A percentile compares a stretch with the other conserved stretches of the same genome.
Conservation (phyloP, 2,329 filamentous ascomycete genomes). For the Coleophoma cylindrospora region DNA sequence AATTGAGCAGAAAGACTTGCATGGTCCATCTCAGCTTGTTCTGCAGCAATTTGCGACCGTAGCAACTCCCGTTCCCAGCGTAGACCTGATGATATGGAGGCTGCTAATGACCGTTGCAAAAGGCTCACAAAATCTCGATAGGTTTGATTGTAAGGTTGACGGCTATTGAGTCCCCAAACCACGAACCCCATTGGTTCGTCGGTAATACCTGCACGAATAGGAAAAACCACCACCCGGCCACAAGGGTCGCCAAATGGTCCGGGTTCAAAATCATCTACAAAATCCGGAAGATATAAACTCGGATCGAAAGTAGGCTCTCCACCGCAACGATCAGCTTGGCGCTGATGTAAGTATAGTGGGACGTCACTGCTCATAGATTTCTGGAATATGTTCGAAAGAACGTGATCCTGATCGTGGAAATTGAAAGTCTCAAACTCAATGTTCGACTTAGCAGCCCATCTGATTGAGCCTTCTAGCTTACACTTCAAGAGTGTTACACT, state of each 20-base stretch:
- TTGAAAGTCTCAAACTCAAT: no score
- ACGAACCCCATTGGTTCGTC: neutral
- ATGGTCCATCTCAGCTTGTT: neutral
- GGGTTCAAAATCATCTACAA: no score
- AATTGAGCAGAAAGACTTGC: neutral
- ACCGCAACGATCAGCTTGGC: no score
- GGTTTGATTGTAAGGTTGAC: neutral
- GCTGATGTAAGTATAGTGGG: no score
- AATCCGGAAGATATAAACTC: slow-evolving; percentile 3
- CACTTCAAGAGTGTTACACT: neutral
- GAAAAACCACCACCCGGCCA: neutral
- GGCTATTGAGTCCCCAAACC: neutral
- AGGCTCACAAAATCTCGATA: neutral
- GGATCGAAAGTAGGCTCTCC: no score
- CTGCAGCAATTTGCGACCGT: neutral
- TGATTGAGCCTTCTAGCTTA: neutral
- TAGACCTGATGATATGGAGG: neutral
- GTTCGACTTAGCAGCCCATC: neutral
- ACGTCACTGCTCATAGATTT: no score
- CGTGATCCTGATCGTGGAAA: no score
- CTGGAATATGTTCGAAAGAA: no score
- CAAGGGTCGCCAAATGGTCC: neutral
- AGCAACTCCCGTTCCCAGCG: neutral
- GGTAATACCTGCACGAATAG: neutral
- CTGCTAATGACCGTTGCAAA: neutral